Percentiles rank a stretch among this genome's conserved stretches.
Evolutionary conservation across 805 yeast genomes (phyloP).

Genomic region (Yamadazyma olivae): DNA sequence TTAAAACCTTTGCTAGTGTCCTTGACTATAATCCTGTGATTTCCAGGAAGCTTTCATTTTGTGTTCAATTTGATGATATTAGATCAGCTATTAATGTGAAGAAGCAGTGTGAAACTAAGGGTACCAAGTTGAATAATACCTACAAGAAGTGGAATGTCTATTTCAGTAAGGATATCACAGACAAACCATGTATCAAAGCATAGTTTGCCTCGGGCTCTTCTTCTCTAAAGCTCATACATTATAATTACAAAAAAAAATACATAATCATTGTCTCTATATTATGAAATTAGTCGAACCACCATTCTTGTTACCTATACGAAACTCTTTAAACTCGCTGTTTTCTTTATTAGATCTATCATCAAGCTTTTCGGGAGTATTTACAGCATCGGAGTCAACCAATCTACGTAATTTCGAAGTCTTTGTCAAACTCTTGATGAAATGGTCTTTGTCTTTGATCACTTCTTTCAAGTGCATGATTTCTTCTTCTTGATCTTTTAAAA

Average conservation of each 20-base stretch:
- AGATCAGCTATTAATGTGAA: conserved; percentile 60
- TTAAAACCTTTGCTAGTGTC: conserved; percentile 55
- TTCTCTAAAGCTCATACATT: neutral
- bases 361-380: conserved; percentile 11
- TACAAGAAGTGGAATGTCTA: conserved; percentile 61
- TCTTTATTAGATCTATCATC: conserved; percentile 8
- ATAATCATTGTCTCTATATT: conserved; percentile 9
- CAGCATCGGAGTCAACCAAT: conserved; percentile 33
- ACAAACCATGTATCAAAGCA: conserved; percentile 44
- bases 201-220: no score
- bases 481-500: conserved; percentile 60
- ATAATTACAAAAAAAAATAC: no score
- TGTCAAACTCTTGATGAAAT: conserved; percentile 70
- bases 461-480: conserved; percentile 66
- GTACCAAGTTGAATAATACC: conserved; percentile 36
- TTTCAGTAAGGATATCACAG: conserved; percentile 69
- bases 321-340: conserved; percentile 8
- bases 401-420: conserved; percentile 60
- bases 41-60: conserved; percentile 59
- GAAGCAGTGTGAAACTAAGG: conserved; percentile 31
- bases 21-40: conserved; percentile 65
- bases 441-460: conserved; percentile 67
- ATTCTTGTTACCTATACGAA: conserved; percentile 8
- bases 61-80: conserved; percentile 58
- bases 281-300: conserved; percentile 11